Percentiles rank a stretch among this genome's conserved stretches.
Evolutionary conservation across 2,329 filamentous ascomycete species (phyloP).

Genomic region (Claviceps africana): DNA sequence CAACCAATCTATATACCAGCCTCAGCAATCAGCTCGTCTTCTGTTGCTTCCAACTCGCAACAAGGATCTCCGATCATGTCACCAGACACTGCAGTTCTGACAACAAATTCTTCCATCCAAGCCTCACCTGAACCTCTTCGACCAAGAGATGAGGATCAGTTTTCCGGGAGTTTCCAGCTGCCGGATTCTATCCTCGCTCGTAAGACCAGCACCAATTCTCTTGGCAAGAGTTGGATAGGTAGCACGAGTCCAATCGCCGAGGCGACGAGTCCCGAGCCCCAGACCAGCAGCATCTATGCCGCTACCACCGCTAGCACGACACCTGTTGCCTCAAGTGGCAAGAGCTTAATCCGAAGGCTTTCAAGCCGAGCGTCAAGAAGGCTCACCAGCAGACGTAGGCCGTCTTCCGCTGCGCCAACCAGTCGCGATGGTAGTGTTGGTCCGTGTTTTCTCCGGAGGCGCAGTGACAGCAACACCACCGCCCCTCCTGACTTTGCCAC

Average conservation of each 20-base stretch:
- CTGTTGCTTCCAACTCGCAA: conserved; percentile 39
- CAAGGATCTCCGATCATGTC: conserved; percentile 45
- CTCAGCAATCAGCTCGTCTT: conserved; percentile 43
- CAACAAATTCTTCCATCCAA: conserved; percentile 49
- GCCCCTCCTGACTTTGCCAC: conserved; percentile 36
- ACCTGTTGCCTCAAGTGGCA: conserved; percentile 11
- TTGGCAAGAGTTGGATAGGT: conserved; percentile 44
- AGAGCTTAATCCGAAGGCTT: conserved; percentile 62
- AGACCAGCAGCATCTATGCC: conserved; percentile 8
- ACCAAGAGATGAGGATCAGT: conserved; percentile 39
- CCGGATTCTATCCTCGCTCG: conserved; percentile 56
- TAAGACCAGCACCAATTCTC: conserved; percentile 46
- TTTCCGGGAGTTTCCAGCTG: conserved; percentile 47
- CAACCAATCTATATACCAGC: conserved; percentile 21
- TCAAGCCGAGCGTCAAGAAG: conserved; percentile 67
- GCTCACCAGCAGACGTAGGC: conserved; percentile 51
- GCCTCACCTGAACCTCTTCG: conserved; percentile 51
- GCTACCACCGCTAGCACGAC: neutral
- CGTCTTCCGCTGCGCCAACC: conserved; percentile 61
- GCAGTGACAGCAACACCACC: conserved; percentile 79
- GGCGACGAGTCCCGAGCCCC: conserved; percentile 13
- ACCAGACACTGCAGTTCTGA: conserved; percentile 36
- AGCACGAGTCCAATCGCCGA: conserved; percentile 44
- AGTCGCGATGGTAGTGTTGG: conserved; percentile 81
- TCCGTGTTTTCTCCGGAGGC: conserved; percentile 71